These are phyloP conservation scores for Rhizopogon vesiculosus DNA, from an alignment of 768 basidiomycete species.

Conservation along the genomic window DNA sequence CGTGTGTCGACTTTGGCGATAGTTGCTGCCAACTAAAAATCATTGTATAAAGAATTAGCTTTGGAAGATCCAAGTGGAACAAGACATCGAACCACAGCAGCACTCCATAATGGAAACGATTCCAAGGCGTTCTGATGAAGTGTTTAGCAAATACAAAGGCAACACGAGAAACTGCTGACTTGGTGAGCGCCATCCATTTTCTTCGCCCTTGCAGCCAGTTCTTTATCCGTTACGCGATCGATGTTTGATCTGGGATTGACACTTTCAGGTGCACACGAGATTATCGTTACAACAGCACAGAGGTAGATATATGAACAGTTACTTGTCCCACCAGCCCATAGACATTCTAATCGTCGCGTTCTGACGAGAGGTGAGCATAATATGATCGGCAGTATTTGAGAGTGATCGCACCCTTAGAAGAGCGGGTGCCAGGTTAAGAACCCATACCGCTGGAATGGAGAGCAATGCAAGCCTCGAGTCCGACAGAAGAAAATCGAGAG, in stretches of 20 bases:
- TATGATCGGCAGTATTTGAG: neutral
- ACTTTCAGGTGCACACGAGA: neutral
- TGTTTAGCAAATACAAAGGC: neutral
- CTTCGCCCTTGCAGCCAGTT: neutral
- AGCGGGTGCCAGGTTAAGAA: neutral
- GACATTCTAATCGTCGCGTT: neutral
- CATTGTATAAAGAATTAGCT: neutral
- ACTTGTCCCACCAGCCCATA: slow-evolving; percentile 5
- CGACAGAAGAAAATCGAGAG: neutral
- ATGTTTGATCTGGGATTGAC: slow-evolving; percentile 2
- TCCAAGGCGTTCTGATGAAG: slow-evolving; percentile 1
- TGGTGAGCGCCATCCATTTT: slow-evolving; percentile 6
- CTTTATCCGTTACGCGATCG: neutral
- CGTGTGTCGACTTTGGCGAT: neutral
- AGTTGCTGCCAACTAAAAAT: slow-evolving; percentile 1
- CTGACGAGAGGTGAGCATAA: neutral
- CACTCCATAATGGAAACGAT: slow-evolving; percentile 1
- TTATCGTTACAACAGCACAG: neutral
- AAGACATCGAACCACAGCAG: slow-evolving; percentile 1
- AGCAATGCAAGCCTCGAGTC: neutral
- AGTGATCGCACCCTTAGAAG: neutral
- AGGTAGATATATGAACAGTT: neutral
- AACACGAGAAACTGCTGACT: neutral
- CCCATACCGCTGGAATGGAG: slow-evolving; percentile 4
- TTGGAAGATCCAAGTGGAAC: neutral